Evolutionary conservation across 345 rosid species (phyloP), one percentile per base, ranked within the genome.

Genomic region (Euphorbia lathyris): DNA sequence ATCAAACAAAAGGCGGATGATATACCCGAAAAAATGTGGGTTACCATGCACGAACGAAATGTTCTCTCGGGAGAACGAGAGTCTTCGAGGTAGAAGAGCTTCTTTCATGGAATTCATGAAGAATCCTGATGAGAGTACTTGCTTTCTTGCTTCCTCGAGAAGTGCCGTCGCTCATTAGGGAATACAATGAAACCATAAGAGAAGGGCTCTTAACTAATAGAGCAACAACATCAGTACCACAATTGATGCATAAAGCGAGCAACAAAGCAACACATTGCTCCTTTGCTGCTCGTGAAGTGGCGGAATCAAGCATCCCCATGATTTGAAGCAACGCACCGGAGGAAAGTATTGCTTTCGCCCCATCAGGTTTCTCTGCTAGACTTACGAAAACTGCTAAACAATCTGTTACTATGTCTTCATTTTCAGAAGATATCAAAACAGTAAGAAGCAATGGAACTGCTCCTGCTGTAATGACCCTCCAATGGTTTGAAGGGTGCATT

Each of bases 71-170:
- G 40, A 78, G 26, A 67, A 67, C 84, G 40, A 86, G 70, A 62
- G 76, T 60, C 27, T 48, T 55, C 10, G 79, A 68, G 65, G 79
- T 67, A 25, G 83, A 62, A 59, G 84, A 76, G 67, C 72, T 81
- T 63, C 78, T 81, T 72, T 91, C 97, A 20, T 72, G 78, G 74
- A 84, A 91, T 70, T 86, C 86, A 26, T 89, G 98, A 12, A 89
- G 92, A 71, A 89, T 55, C 79, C 82, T 81, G 40, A 90, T 85
- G 27, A 91, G 86, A 45, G 88, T 74, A 67, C 87, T 72, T 19
- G 94, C 90, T 67, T 89, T 91, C 84, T 79, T 93, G 86, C 92
- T 81, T 51, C 86, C 84, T 45, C 88, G 83, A 66, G 87, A 69
- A 2, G 88, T 83, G 72, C 98, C 96, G 75, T 88, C 86, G 43